Evolutionary conservation across 2,329 filamentous ascomycete genomes (phyloP).

Genomic region (Ambrosiella cleistominuta): DNA sequence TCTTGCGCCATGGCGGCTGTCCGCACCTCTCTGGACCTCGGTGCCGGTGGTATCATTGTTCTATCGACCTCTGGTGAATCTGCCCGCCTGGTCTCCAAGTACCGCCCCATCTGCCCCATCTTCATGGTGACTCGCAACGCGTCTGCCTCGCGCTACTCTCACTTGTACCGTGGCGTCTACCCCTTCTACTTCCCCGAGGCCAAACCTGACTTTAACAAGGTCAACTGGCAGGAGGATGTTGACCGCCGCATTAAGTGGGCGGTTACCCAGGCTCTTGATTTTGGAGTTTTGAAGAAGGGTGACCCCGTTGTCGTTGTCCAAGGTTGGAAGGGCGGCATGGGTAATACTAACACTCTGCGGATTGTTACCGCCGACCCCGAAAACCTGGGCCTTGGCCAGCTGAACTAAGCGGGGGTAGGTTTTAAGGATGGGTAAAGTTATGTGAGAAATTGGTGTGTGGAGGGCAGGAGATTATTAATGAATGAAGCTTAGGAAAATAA

Average conservation of each 20-base stretch:
- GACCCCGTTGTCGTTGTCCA: constrained; percentile 71
- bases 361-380: constrained; percentile 44
- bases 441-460: neutral
- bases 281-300: constrained; percentile 55
- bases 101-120: constrained; percentile 95
- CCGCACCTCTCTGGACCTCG: constrained; percentile 85
- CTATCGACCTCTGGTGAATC: constrained; percentile 91
- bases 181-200: constrained; percentile 85
- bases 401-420: constrained; percentile 4
- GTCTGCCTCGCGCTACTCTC: constrained; percentile 70
- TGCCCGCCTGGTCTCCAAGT: constrained; percentile 91
- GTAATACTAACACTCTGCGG: constrained; percentile 69
- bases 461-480: neutral
- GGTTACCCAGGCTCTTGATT: constrained; percentile 68
- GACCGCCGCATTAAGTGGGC: constrained; percentile 97
- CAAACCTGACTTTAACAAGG: constrained; percentile 86
- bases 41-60: constrained; percentile 88
- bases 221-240: constrained; percentile 98
- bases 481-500: neutral
- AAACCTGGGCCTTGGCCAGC: constrained; percentile 37
- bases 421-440: neutral
- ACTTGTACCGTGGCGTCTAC: constrained; percentile 95
- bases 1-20: constrained; percentile 96
- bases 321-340: constrained; percentile 82
- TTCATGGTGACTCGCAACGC: constrained; percentile 94